These are phyloP conservation scores for Begonia peltatifolia DNA, from an alignment of 306 rosid species.

Conservation along the genomic window DNA sequence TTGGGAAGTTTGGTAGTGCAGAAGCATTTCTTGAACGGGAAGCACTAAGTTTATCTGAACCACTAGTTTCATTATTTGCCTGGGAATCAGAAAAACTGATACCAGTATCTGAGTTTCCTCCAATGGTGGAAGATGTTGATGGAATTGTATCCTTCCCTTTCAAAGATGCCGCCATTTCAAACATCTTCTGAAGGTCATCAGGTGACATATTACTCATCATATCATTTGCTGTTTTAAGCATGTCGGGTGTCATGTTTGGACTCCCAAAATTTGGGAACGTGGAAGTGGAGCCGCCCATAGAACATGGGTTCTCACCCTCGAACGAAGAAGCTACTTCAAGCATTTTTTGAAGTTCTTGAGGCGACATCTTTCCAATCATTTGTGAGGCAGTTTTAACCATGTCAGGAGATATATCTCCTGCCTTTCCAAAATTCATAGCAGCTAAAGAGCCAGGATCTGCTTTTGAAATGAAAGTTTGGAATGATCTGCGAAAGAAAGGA, in stretches of 20 bases:
- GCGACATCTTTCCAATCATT: slow-evolving; percentile 76
- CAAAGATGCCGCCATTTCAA: slow-evolving; percentile 63
- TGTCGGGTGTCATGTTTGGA: slow-evolving; percentile 62
- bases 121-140: slow-evolving; percentile 12
- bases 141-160: slow-evolving; percentile 40
- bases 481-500: slow-evolving; percentile 33
- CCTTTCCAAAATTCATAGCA: slow-evolving; percentile 45
- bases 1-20: slow-evolving; percentile 44
- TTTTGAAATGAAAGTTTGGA: slow-evolving; percentile 66
- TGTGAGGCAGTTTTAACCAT: slow-evolving; percentile 69
- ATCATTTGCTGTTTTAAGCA: slow-evolving; percentile 71
- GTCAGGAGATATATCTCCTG: slow-evolving; percentile 57
- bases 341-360: slow-evolving; percentile 70
- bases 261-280: slow-evolving; percentile 21
- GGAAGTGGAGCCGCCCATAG: slow-evolving; percentile 21
- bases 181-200: slow-evolving; percentile 79
- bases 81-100: slow-evolving; percentile 16
- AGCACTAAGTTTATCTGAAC: slow-evolving; percentile 39
- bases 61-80: slow-evolving; percentile 18
- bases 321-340: slow-evolving; percentile 74
- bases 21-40: slow-evolving; percentile 33
- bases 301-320: slow-evolving; percentile 35
- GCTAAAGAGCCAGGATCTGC: slow-evolving; percentile 58
- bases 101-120: slow-evolving; percentile 20
- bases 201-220: slow-evolving; percentile 77